Evolutionary conservation across 306 rosid genomes (phyloP), one percentile per base, ranked within the genome.

Genomic region (Pterocarpus macrocarpus): DNA sequence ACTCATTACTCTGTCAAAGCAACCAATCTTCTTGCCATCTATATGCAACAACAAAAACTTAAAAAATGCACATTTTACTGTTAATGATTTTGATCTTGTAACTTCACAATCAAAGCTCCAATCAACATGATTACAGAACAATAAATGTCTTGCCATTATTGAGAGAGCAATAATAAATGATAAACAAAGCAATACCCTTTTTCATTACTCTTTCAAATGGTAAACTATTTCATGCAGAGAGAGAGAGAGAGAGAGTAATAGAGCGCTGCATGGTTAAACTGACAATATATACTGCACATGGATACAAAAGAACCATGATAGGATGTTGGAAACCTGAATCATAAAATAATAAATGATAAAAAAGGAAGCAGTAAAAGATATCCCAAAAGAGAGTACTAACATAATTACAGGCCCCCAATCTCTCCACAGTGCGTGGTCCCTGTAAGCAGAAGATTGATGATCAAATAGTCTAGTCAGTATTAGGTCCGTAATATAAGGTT

Each of bases 381-480:
- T 75, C 32, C 33, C 5, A 7, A 78, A 62, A 61, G 39, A 83
- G 84, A 81, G 86, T 77, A 89, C 99, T 90, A 78, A 95, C 99
- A 78, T 93, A 95, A 80, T 89, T 74, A 69, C 99, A 93, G 47
- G 71, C 73, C 80, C 99, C 99, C 53, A 68, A 81, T 83, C 84
- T 86, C 78, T 90, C 84, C 80, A 95, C 66, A 5, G 82, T 49
- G 50, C 79, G 78, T 0, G 98, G 97, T 36, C 74, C 97, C 99
- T 95, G 90, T 38, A 73, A 85, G 81, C 41, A 89, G 78, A 81
- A 69, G 80, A 65, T 85, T 68, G 56, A 17, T 64, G 63, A 82
- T 62, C 70, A 52, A 43, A 78, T 75, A 79, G 45, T 39, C 64
- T 28, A 47, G 74, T 74, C 69, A 70, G 57, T 43, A 82, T 50